These are phyloP conservation scores for Fragaria ananassa DNA, from an alignment of 306 rosid genomes.

Conservation along the genomic window DNA sequence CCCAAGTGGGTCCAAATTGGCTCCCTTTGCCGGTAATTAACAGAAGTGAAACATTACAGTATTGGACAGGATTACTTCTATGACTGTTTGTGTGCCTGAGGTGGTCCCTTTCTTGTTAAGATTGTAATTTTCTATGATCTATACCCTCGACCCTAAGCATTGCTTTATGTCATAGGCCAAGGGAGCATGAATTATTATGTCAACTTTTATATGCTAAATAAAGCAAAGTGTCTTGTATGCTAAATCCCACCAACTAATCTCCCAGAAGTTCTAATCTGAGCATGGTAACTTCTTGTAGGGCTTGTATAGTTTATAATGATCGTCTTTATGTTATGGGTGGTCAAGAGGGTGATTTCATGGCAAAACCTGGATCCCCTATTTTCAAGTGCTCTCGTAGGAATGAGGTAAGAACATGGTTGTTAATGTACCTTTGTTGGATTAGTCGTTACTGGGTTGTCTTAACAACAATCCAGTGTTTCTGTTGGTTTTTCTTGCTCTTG, in stretches of 20 bases:
- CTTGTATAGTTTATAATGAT: slow-evolving; percentile 62
- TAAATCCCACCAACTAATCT: background rate
- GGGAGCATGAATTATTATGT: background rate
- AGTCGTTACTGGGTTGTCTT: slow-evolving; percentile 4
- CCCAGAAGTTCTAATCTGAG: background rate
- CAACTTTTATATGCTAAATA: background rate
- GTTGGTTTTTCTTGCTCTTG: background rate
- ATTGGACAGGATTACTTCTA: background rate
- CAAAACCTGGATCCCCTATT: slow-evolving; percentile 92
- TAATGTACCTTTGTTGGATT: slow-evolving; percentile 6
- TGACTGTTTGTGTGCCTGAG: background rate
- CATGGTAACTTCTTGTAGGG: slow-evolving; percentile 45
- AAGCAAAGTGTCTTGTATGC: background rate
- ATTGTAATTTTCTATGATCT: background rate
- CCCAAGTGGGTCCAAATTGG: background rate
- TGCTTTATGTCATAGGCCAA: background rate
- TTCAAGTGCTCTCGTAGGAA: slow-evolving; percentile 91
- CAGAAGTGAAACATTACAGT: background rate
- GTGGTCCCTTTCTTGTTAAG: background rate
- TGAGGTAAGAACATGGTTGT: slow-evolving; percentile 51
- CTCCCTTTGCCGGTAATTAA: background rate
- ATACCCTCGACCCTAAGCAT: background rate
- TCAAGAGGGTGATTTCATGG: slow-evolving; percentile 97
- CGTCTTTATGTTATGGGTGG: slow-evolving; percentile 77
- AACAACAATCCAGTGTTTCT: background rate